Evolutionary conservation across 192 early-diverging fungal genomes (phyloP), one percentile per base, ranked within the genome.

Genomic region (Rhizophagus sp.): DNA sequence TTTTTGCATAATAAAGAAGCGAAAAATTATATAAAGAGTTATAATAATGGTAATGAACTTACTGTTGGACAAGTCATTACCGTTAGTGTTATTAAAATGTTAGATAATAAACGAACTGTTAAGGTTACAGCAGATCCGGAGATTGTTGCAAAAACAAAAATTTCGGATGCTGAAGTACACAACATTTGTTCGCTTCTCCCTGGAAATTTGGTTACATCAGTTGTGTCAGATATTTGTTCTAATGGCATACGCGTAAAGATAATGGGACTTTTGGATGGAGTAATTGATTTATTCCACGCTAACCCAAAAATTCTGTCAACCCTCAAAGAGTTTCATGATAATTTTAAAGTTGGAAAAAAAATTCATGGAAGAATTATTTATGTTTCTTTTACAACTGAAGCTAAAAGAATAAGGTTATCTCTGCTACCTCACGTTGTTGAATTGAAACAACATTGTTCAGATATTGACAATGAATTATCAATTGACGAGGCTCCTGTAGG

Each of bases 241-340:
- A 87, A 82, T 80, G 97, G 97, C 2, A 65, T 95, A 25, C 89
- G 70, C 81, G 94, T 65, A 89, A 90, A 62, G 15, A 91, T 97
- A 80, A 91, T 95, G 89, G 95, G 94, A n/a, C 87, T 95, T 65
- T 95, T 96, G 79, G 90, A 95, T 79, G 93, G 92, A 73, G 88
- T 86, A 2, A 89, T 95, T 30, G 91, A 92, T 62, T 73, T 90
- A 70, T 85, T 86, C 57, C 92, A 93, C 74, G 84, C 88, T 2
- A 85, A 87, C 39, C 69, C 83, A 78, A 83, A 81, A 57, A 71
- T 81, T 3, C 65, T 89, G 50, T 69, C 65, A 41, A 80, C 83
- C 62, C 75, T 76, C 24, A 76, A 79, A 24, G 86, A 94, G 50
- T 39, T 93, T 30, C 87, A 89, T 25, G 82, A 87, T 12, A 79